Base-by-base conservation (phyloP, 805 yeast genomes). In the Saturnispora mendoncae region DNA sequence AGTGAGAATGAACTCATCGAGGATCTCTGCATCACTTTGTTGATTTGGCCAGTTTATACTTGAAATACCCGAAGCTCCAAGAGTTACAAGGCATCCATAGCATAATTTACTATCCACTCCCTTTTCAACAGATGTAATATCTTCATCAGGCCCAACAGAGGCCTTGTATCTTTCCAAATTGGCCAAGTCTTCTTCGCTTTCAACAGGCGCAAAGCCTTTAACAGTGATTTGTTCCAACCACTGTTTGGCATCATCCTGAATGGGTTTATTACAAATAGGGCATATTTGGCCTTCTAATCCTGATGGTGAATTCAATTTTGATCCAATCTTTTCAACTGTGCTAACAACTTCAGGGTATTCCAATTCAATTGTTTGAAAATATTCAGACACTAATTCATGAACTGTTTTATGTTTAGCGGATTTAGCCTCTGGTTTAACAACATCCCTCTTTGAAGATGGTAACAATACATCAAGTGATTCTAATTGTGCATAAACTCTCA, bases 281-380 rank as follows among this genome's bases (percentile, higher is more conserved):
- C 95, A 85, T 5, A 36, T 39, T 5, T 48, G 26, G 10, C 26
- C 54, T 1, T 50, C 50, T 4, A 38, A 21, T 8, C 43, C 42
- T 2, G 29, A 6, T 0, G 84, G 84, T 6, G 67, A 67, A 2
- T 69, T 71, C 34, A 88, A 61, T 56, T 90, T 87, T 36, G 79
- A 79, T 4, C 92, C 95, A 0, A 95, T 87, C 49, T 84, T 80
- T 12, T 87, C 87, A 17, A 90, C 97, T 0, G 97, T 88, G 0
- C 96, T 82, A 3, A 88, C 87, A 2, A 90, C 84, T 43, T 90
- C 84, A 0, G 95, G 87, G 55, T 87, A 87, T 13, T 78, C 87
- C 5, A 69, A 69, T 53, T 85, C 95, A 19, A 88, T 75, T 26
- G 69, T 68, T 24, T 66, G 69, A 51, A 85, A 85, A 58, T 90